Evolutionary conservation across 176 grass and related monocot species (phyloP).

Genomic region (Oryza brachyantha): DNA sequence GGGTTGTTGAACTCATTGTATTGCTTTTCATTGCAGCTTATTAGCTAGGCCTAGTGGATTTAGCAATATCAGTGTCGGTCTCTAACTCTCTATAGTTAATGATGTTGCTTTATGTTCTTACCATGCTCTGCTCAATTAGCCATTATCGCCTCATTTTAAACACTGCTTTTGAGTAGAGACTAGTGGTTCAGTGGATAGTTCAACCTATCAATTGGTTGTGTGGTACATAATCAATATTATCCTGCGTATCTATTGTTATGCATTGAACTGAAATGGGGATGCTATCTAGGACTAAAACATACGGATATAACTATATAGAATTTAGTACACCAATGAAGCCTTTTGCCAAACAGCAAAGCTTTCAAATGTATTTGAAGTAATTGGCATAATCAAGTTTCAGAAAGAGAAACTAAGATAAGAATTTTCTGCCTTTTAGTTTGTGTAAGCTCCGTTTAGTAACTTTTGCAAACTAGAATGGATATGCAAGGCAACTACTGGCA

Average conservation of each 20-base stretch:
- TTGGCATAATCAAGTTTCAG: neutral
- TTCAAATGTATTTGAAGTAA: neutral
- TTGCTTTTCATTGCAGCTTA: too few relatives aligned
- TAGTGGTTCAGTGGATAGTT: conserved; percentile 20
- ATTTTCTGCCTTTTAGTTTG: neutral
- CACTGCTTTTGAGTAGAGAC: conserved; percentile 33
- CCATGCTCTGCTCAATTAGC: neutral
- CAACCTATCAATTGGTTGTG: conserved; percentile 33
- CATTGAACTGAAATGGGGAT: neutral
- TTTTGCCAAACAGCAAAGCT: neutral
- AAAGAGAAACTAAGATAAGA: neutral
- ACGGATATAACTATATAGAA: neutral
- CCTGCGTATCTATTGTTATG: neutral
- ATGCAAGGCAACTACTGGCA: neutral
- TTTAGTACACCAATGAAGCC: neutral
- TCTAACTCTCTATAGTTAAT: conserved; percentile 37
- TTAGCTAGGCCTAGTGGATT: too few relatives aligned
- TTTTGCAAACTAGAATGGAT: neutral
- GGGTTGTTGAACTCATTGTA: conserved; percentile 3
- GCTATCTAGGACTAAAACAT: neutral
- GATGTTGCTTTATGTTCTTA: conserved; percentile 32
- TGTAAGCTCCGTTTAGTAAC: neutral
- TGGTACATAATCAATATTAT: conserved; percentile 29
- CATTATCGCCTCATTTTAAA: conserved; percentile 31
- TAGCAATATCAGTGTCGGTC: conserved; percentile 4